Base-by-base conservation (phyloP, 345 rosid species). In the Heritiera littoralis region DNA sequence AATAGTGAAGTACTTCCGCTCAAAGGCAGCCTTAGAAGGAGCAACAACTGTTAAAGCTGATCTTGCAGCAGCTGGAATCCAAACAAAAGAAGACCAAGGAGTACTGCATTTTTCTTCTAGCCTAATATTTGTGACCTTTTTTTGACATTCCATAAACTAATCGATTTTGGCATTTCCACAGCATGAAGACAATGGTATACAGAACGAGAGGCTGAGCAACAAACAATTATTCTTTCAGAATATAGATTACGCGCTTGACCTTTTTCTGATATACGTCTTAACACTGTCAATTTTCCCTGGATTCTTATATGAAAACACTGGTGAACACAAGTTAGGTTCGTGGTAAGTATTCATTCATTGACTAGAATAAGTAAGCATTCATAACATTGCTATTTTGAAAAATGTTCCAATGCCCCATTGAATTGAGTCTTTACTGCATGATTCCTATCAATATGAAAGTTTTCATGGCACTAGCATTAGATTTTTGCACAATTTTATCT, bases 21-120 rank as follows among this genome's bases (percentile, higher is more conserved):
- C 91, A 0, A 96, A 92, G 86, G 98, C 98, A 1, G 91, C 97
- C 18, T 86, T 79, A 2, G 98, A 96, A 90, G 99, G 99, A 82
- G 89, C 98, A 3, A 91, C 84, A 80, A 96, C 94, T 60, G 97
- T 96, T 68, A 51, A 77, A 70, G 93, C 94, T 76, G 98, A 92
- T 81, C 95, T 96, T 80, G 97, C 87, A 38, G 97, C 98, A 46
- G 97, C 91, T 73, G 97, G 98, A 56, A 90, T 96, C 82, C 87
- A 88, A 66, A 82, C 79, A 52, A 81, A 80, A 63, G 71, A 79
- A 58, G 77, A 58, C 60, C 81, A 70, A 66, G 79, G 35, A 51
- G 52, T 80, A 59, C 51, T 40, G 30, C 6, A 48, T 1, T 18
- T 63, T 63, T 30, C 59, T 41, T 28, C 11, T 6, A 43, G 6